Evolutionary conservation across 768 basidiomycete genomes (phyloP), one percentile per base, ranked within the genome.

Genomic region (Boletus bicolor): DNA sequence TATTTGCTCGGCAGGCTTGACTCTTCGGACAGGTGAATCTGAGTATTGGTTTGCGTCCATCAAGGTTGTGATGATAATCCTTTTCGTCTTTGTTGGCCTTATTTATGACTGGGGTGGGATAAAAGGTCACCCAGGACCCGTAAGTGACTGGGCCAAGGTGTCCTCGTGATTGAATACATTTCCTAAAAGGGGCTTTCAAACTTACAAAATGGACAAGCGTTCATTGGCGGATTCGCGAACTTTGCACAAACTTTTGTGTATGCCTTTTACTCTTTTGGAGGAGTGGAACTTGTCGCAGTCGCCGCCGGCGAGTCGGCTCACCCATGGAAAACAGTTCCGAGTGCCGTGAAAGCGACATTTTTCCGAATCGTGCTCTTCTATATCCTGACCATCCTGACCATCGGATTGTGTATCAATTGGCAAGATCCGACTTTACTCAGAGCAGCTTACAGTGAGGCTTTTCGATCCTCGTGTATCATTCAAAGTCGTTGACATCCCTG

Each of bases 241-340:
- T 81, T 82, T 65, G 77, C 79, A 8, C 79, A 79, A 61, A 80
- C 79, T 5, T 86, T 85, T 56, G 83, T 87, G 37, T 87, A 78
- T 35, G 86, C 86, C 12, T 87, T 87, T 57, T 90, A 83, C 70
- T 86, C 85, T 8, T 85, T 80, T 67, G 83, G 80, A 17, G 84
- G 85, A 17, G 82, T 87, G 32, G 86, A 87, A 61, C 77, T 90
- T 10, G 86, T 89, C 41, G 82, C 85, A 3, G 69, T 89, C 34
- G 86, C 87, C n/a, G 86, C 87, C 10, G 84, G 85, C 35, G 87
- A 89, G 72, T 82, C 82, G 7, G 77, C 77, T 44, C 78, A 77
- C 60, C 87, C 87, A 1, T 76, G 84, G 70, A 82, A 82, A 66
- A 70, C 82, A 1, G 80, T 88, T 30, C 86, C 85, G 4, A 72